Base-by-base conservation (phyloP, 345 rosid genomes). In the Heritiera littoralis region DNA sequence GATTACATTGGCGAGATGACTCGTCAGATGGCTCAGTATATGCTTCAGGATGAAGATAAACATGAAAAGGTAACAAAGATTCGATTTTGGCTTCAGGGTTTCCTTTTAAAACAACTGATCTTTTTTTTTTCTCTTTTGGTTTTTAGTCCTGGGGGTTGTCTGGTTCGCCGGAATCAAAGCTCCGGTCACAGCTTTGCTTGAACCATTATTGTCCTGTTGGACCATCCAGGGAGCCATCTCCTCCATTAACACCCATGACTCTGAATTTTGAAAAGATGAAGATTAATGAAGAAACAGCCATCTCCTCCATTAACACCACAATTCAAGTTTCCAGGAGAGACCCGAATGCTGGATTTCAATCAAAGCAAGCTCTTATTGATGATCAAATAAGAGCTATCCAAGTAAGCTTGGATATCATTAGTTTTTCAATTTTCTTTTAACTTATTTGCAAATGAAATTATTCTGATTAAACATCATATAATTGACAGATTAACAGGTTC, bases 21-120 rank as follows among this genome's bases (percentile, higher is more conserved):
- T 73, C 94, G 92, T 12, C 92, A 85, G 90, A 95, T 95, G 99
- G 90, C 96, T 81, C 83, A 88, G 56, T 83, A 80, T 86, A 92
- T 89, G 92, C 84, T 89, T 18, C 88, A 82, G 28, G 95, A 92
- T 7, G 90, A 87, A 17, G 89, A 86, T 2, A 73, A 77, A 45
- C 80, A 81, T 18, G 81, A 79, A 60, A 79, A 78, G 85, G 80
- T 66, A 80, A 38, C 18, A 15, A 2, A 17, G 14, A n/a, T 79
- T 76, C 55, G 58, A 23, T 59, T 76, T 46, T 12, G 6, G 12
- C 4, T 23, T 38, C 6, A 9, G 58, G 17, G 30, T 13, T 43
- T 54, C 11, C 30, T 43, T 40, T 7, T 7, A 1, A 43, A 35
- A 35, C 18, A 45, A 28, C 80, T 77, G 66, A 79, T 77, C 14